Evolutionary conservation across 768 basidiomycete species (phyloP), one percentile per base, ranked within the genome.

Genomic region (Hypholoma sublateritium): DNA sequence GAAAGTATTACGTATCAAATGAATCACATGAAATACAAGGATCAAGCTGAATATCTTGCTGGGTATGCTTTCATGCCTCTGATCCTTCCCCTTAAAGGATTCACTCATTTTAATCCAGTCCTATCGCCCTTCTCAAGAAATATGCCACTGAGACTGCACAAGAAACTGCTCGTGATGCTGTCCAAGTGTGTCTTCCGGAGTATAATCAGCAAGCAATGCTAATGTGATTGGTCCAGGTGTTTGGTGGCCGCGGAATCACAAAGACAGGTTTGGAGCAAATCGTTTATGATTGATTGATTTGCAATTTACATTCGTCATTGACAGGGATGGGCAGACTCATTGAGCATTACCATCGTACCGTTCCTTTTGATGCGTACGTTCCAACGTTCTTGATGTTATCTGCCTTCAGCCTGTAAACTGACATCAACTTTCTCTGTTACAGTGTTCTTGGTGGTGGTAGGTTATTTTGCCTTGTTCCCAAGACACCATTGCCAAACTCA

Each of bases 1-100:
- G 93, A 95, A 74, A 88, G 82, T 55, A 72, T 95, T 52, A 95
- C 93, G 0, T 88, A 86, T 68, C 93, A 95, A 70, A 93, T 94
- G 91, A 85, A 77, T 62, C 81, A 91, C 55, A 93, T 95, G 93
- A 78, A 78, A 37, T 91, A 93, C 69, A 85, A 85, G 67, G 80
- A 92, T 57, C 89, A 91, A 67, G 83, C 89, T 12, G 69, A 76
- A 41, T 80, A 85, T 58, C 79, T 94, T 21, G 92, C 91, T 47
- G 91, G 91, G 85, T 86, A 64, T 59, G 76, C 63, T 19, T 22
- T 47, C 19, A 5, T 19, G 6, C 4, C 11, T 35, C 14, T 7
- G 22, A 37, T 2, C 44, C 22, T 35, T 3, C 34, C 28, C 5
- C 34, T 25, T 11, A 19, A 34, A 5, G 39, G 24, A 22, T 3